Conservation (phyloP, 2,329 filamentous ascomycete species). For the Monosporascus sp. region DNA sequence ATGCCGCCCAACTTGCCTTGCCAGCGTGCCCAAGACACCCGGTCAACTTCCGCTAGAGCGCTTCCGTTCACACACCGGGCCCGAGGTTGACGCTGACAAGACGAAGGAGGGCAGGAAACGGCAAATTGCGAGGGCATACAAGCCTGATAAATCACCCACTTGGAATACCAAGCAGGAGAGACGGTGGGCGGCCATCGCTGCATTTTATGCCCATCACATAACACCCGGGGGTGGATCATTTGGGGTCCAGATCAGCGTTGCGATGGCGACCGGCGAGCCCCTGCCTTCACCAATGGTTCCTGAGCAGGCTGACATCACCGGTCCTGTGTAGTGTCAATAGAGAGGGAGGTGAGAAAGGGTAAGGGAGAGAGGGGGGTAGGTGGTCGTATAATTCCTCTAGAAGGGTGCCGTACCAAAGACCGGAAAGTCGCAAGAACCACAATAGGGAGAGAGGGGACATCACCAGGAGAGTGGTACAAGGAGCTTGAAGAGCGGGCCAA, state of each 20-base stretch:
- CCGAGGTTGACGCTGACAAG: conserved; percentile 11
- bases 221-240: neutral
- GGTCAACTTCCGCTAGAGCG: conserved; percentile 12
- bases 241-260: conserved; percentile 16
- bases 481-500: neutral
- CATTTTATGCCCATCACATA: conserved; percentile 12
- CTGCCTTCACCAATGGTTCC: conserved; percentile 5
- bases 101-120: conserved; percentile 7
- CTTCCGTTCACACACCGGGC: conserved; percentile 13
- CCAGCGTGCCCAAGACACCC: conserved; percentile 11
- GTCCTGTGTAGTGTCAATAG: neutral
- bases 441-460: too few species aligned
- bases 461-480: too few species aligned
- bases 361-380: too few species aligned
- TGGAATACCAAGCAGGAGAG: neutral
- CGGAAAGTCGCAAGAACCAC: too few species aligned
- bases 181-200: conserved; percentile 17
- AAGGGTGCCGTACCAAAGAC: too few species aligned
- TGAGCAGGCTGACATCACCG: neutral
- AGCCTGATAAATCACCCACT: neutral
- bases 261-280: conserved; percentile 9
- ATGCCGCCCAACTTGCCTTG: conserved; percentile 10
- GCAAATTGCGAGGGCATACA: neutral
- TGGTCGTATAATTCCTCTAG: too few species aligned
- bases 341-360: neutral